Base-by-base conservation (phyloP, 2,329 filamentous ascomycete genomes). In the Talaromyces sp. region DNA sequence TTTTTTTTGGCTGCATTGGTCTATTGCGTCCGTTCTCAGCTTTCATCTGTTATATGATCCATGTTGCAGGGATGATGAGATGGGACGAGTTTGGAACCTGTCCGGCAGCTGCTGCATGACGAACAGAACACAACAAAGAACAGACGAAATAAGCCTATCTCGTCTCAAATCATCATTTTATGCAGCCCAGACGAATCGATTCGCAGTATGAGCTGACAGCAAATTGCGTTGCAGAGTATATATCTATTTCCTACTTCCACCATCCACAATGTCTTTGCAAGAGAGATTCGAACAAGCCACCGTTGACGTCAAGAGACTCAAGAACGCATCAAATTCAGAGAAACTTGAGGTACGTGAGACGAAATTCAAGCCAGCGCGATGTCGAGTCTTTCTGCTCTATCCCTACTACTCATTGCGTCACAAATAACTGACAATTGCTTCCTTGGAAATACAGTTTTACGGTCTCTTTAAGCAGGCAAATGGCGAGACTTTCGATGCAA, bases 201-300 rank as follows among this genome's bases (percentile, higher is more conserved):
- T n/a, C n/a, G n/a, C n/a, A n/a, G n/a, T n/a, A n/a, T n/a, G 31
- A 56, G 52, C 52, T 56, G 33, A 56, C 52, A 8, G 1, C 1
- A 11, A 52, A 27, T 5, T 52, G 49, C 3, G 16, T 54, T 54
- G 50, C 8, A 54, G 50, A 54, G 3, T 19, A 31, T 33, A 52
- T 22, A 52, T 4, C 8, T 6, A 5, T 52, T 33, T 2, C 27
- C 27, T 2, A n/a, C 27, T 16, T 52, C 49, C 16, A 33, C 27
- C 31, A 39, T 16, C 22, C 54, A 41, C 63, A 31, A 56, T 56
- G 45, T 62, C 60, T 19, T 31, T 52, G 37, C 56, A 63, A 63
- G 49, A 57, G 16, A 31, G 39, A 31, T 63, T 63, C 14, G 13
- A 63, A 0, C 0, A 47, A 37, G 61, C 61, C 14, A 13, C 37